phyloP scores from a whole-genome alignment of 768 basidiomycete species.

The Mrakia blollopis region DNA sequence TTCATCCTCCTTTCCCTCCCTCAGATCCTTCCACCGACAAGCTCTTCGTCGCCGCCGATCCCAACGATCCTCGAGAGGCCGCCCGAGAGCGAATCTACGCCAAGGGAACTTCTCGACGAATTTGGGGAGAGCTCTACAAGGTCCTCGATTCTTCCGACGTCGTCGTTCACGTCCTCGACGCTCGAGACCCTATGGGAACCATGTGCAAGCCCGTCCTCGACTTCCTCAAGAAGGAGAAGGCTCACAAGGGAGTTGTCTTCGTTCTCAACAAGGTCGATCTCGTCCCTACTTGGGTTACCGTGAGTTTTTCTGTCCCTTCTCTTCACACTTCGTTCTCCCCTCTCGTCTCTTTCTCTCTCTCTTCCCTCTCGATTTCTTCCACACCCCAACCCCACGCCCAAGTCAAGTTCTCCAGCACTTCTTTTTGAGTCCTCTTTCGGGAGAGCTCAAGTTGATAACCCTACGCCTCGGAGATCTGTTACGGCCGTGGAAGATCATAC shows the following conservation, averaged over 20 bases:
- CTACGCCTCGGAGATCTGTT: conserved; percentile 45
- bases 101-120: conserved; percentile 90
- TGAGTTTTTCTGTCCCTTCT: conserved; percentile 50
- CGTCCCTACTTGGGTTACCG: conserved; percentile 98
- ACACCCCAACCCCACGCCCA: conserved; percentile 51
- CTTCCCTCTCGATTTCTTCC: conserved; percentile 4
- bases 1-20: conserved; percentile 35
- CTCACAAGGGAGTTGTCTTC: conserved; percentile 94
- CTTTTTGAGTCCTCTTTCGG: conserved; percentile 10
- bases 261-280: conserved; percentile 98
- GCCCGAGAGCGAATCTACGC: conserved; percentile 85
- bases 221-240: conserved; percentile 89
- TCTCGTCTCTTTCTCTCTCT: not conserved
- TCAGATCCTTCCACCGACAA: conserved; percentile 18
- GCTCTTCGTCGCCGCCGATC: conserved; percentile 22
- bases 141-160: conserved; percentile 99
- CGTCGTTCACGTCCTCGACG: conserved; percentile 89
- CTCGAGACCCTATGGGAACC: conserved; percentile 90
- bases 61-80: conserved; percentile 28
- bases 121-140: conserved; percentile 98
- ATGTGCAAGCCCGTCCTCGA: conserved; percentile 90
- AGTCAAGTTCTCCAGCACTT: conserved; percentile 48
- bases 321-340: conserved; percentile 20
- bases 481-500: conserved; percentile 53
- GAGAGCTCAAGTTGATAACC: not conserved